Evolutionary conservation across 371 early-diverging fungal genomes (phyloP).

Genomic region (Mortierella sp.): DNA sequence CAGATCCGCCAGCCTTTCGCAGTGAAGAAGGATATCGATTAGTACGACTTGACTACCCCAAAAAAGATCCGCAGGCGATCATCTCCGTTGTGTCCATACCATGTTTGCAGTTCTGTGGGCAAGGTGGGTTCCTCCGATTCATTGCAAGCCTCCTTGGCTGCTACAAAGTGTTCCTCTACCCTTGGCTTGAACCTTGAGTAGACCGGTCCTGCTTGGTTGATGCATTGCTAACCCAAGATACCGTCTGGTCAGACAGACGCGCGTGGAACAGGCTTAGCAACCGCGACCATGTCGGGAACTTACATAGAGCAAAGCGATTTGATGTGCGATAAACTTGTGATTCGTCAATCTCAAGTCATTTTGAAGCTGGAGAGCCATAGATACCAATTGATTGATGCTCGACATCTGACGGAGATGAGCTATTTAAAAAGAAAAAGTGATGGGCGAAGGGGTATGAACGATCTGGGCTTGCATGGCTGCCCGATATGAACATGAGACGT

Average conservation of each 20-base stretch:
- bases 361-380: constrained; percentile 60
- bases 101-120: constrained; percentile 33
- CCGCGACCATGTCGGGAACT: neutral
- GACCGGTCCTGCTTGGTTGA: constrained; percentile 56
- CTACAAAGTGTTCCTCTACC: constrained; percentile 59
- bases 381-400: constrained; percentile 58
- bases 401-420: constrained; percentile 56
- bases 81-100: constrained; percentile 14
- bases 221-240: constrained; percentile 55
- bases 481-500: too few species aligned
- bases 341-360: constrained; percentile 56
- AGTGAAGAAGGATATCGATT: too few species aligned
- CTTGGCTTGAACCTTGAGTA: constrained; percentile 53
- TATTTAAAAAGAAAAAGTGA: constrained; percentile 1
- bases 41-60: neutral
- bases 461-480: too few species aligned
- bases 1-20: constrained; percentile 43
- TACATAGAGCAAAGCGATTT: constrained; percentile 67
- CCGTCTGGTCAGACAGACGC: too few species aligned
- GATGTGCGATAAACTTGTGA: constrained; percentile 67
- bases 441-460: too few species aligned
- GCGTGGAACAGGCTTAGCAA: neutral
- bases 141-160: constrained; percentile 48
- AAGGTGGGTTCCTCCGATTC: constrained; percentile 33
- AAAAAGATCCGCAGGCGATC: too few species aligned